These are phyloP conservation scores for Pichia sp. DNA, from an alignment of 1,139 yeast genomes.

Conservation along the genomic window DNA sequence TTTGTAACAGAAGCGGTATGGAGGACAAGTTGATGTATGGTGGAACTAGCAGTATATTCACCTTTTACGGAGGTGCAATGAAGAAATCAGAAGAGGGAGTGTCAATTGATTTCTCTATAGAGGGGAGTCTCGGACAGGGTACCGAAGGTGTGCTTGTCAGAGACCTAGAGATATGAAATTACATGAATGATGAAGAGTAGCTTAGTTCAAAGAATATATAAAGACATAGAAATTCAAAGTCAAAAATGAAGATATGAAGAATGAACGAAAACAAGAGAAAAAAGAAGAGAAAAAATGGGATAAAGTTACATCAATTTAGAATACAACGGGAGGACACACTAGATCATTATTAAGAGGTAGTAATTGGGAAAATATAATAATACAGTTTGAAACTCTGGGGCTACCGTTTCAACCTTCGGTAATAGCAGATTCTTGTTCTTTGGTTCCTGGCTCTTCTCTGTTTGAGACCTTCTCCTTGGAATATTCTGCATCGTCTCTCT, in stretches of 20 bases:
- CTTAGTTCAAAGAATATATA: not conserved
- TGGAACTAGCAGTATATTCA: conserved; percentile 60
- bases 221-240: conserved; percentile 3
- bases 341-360: not conserved
- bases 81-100: conserved; percentile 11
- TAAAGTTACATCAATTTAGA: conserved; percentile 6
- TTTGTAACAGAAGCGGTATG: conserved; percentile 71
- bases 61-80: conserved; percentile 37
- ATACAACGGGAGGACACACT: not conserved
- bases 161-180: conserved; percentile 41
- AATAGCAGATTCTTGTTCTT: not conserved
- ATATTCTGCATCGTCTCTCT: not conserved
- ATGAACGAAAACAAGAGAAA: conserved; percentile 5
- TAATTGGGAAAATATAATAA: not conserved
- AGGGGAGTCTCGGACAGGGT: conserved; percentile 57
- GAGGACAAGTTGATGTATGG: conserved; percentile 70
- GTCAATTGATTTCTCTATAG: conserved; percentile 35
- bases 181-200: not conserved
- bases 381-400: not conserved
- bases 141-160: conserved; percentile 58
- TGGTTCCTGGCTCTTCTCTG: not conserved
- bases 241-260: not conserved
- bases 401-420: not conserved
- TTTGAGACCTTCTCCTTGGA: not conserved
- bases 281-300: not conserved